phyloP scores from a whole-genome alignment of 352 stramenopile genomes.

The Pythium pectinolyticum region DNA sequence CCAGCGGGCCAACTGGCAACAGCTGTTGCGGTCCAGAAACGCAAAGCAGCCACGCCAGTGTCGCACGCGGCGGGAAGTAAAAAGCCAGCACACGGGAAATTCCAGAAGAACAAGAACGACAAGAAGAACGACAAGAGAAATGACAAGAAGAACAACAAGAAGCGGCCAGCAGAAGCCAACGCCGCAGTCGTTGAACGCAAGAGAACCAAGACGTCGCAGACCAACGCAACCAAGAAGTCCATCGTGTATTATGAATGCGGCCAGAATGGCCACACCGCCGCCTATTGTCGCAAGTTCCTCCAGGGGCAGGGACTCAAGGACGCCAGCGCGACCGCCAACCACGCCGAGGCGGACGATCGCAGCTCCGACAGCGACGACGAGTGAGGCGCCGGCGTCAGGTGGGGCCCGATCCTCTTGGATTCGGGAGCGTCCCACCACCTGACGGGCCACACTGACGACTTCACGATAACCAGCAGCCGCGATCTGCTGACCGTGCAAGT shows the following conservation, averaged over 20 bases:
- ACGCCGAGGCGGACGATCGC: not conserved
- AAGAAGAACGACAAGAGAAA: too few relatives aligned
- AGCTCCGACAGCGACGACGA: not conserved
- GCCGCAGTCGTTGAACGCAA: not conserved
- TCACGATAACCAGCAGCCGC: not conserved
- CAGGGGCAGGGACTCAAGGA: not conserved
- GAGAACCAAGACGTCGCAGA: not conserved
- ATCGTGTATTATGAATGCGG: not conserved
- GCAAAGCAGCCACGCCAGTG: not conserved
- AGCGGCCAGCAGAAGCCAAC: slow-evolving; percentile 4
- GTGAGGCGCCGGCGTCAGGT: slow-evolving; percentile 1
- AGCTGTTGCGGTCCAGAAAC: not conserved
- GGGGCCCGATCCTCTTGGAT: slow-evolving; percentile 5
- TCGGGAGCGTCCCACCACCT: slow-evolving; percentile 17
- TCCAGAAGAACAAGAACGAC: not conserved
- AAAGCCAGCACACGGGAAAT: not conserved
- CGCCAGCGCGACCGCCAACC: not conserved
- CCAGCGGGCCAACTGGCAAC: not conserved
- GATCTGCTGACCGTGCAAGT: slow-evolving; percentile 7
- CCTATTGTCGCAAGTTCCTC: slow-evolving; percentile 1
- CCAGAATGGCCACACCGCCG: not conserved
- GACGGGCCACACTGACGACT: slow-evolving; percentile 3
- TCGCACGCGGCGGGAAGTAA: not conserved
- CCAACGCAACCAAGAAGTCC: slow-evolving; percentile 1
- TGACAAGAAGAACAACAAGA: not conserved